These are phyloP conservation scores for Globisporangium heterothallicum DNA, from an alignment of 352 stramenopile genomes.

Conservation along the genomic window DNA sequence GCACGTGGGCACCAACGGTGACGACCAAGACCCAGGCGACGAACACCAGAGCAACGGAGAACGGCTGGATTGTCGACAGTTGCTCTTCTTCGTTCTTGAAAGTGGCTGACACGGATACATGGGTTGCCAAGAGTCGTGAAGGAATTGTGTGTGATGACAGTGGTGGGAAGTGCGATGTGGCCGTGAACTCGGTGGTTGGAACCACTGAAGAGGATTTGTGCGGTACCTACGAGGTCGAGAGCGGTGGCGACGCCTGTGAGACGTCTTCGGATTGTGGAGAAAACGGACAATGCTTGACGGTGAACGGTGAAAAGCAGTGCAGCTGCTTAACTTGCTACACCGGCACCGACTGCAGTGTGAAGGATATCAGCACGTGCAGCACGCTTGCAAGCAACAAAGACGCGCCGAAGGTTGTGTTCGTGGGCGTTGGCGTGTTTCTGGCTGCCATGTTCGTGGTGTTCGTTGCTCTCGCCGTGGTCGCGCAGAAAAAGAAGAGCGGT, in stretches of 20 bases:
- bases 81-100: constrained; percentile 52
- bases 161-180: constrained; percentile 66
- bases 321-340: constrained; percentile 75
- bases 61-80: constrained; percentile 64
- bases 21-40: constrained; percentile 48
- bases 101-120: constrained; percentile 54
- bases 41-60: constrained; percentile 46
- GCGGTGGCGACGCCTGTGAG: constrained; percentile 59
- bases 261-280: constrained; percentile 59
- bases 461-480: constrained; percentile 55
- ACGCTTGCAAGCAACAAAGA: constrained; percentile 50
- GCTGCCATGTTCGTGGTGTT: constrained; percentile 76
- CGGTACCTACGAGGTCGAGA: constrained; percentile 54
- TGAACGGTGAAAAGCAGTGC: constrained; percentile 62
- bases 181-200: constrained; percentile 31
- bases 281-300: constrained; percentile 68
- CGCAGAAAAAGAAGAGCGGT: constrained; percentile 73
- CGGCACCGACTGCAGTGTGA: constrained; percentile 70
- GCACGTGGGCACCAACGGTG: constrained; percentile 52
- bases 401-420: constrained; percentile 72
- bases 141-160: constrained; percentile 60
- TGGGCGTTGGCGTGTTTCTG: constrained; percentile 61
- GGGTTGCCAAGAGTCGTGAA: constrained; percentile 66
- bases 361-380: constrained; percentile 62
- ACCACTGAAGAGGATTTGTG: constrained; percentile 80